phyloP scores from a whole-genome alignment of 2,329 filamentous ascomycete genomes.

The Paecilomyces formosus region DNA sequence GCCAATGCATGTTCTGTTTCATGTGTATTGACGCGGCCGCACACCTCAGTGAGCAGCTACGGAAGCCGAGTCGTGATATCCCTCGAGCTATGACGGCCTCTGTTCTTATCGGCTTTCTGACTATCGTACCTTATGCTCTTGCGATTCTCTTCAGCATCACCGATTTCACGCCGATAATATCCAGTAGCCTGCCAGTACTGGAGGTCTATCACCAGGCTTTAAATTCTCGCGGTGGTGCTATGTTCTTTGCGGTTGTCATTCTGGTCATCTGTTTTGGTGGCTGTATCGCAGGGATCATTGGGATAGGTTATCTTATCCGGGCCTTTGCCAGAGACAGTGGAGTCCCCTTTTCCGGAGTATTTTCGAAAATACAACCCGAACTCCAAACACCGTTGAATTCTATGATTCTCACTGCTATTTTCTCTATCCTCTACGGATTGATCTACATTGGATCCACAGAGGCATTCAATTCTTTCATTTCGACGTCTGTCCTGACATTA shows the following conservation, averaged over 20 bases:
- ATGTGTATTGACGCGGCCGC: neutral
- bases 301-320: too few species aligned
- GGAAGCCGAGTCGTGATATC: neutral
- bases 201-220: neutral
- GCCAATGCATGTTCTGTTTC: neutral
- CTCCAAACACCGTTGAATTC: conserved; percentile 18
- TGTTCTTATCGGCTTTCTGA: neutral
- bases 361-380: conserved; percentile 13
- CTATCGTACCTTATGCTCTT: neutral
- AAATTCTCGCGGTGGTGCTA: too few species aligned
- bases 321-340: conserved; percentile 6
- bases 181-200: neutral
- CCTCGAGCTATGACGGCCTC: neutral
- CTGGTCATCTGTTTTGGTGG: too few species aligned
- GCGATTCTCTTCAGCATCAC: neutral
- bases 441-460: conserved; percentile 22
- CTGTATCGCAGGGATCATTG: too few species aligned
- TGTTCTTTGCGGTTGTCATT: too few species aligned
- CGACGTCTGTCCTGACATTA: conserved; percentile 18
- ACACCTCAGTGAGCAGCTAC: neutral
- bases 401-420: conserved; percentile 16
- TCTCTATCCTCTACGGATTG: conserved; percentile 22
- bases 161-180: neutral
- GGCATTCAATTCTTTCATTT: conserved; percentile 29
- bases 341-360: conserved; percentile 17